phyloP scores from a whole-genome alignment of 192 early-diverging fungal genomes.

The Chytriomyces confervae region DNA sequence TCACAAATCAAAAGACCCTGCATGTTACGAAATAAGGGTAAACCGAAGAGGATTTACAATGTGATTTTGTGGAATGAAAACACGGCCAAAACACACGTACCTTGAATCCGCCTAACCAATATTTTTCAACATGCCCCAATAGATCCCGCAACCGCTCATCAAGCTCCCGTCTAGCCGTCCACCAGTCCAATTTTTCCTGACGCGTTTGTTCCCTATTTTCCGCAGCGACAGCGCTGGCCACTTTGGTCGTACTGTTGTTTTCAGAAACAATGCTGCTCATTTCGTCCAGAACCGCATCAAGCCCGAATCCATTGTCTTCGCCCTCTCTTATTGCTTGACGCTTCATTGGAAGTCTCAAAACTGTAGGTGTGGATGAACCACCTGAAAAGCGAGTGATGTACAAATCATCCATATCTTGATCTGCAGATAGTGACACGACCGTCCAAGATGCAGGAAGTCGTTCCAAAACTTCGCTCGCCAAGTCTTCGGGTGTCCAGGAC shows the following conservation, averaged over 20 bases:
- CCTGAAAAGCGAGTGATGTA: conserved; percentile 66
- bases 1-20: conserved; percentile 44
- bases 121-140: conserved; percentile 69
- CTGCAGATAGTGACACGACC: conserved; percentile 80
- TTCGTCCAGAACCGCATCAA: conserved; percentile 58
- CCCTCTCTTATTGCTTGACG: conserved; percentile 54
- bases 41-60: not conserved
- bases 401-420: conserved; percentile 66
- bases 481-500: conserved; percentile 42
- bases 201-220: conserved; percentile 36
- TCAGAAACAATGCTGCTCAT: conserved; percentile 70
- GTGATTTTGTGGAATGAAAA: not conserved
- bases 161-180: conserved; percentile 72
- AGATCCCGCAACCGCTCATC: conserved; percentile 72
- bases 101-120: conserved; percentile 90
- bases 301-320: conserved; percentile 52
- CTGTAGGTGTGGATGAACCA: conserved; percentile 50
- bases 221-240: conserved; percentile 35
- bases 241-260: conserved; percentile 74
- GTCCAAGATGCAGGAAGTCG: conserved; percentile 74
- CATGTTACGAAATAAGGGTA: not conserved
- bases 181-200: conserved; percentile 81
- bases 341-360: conserved; percentile 77
- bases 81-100: conserved; percentile 35
- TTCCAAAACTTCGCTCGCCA: conserved; percentile 36